A percentile compares a stretch with the other conserved stretches of the same genome.
Evolutionary conservation across 352 stramenopile genomes (phyloP).

Genomic region (Phytophthora colocasiae): DNA sequence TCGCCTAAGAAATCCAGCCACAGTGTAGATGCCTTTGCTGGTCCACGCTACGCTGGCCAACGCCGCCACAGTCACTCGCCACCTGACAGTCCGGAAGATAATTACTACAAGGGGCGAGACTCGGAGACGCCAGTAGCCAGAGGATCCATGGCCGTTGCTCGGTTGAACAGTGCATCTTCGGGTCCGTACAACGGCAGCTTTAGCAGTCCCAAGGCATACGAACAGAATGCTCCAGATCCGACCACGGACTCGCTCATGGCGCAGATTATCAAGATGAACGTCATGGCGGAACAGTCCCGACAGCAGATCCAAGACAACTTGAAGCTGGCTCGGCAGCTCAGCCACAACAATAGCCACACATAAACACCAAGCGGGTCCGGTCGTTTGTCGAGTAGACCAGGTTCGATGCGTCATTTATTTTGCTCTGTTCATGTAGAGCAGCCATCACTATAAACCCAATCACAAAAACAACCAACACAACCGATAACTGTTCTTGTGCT

Average conservation of each 20-base stretch:
- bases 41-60: constrained; percentile 3
- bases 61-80: constrained; percentile 24
- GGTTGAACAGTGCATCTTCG: constrained; percentile 12
- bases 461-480: constrained; percentile 26
- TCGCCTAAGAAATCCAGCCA: constrained; percentile 21
- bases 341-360: constrained; percentile 27
- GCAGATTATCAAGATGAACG: constrained; percentile 82
- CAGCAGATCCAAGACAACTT: constrained; percentile 70
- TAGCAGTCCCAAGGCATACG: constrained; percentile 16
- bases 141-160: constrained; percentile 13
- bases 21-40: constrained; percentile 28
- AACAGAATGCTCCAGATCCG: constrained; percentile 21
- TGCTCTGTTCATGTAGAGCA: constrained; percentile 21
- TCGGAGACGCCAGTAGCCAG: constrained; percentile 37
- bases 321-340: constrained; percentile 57
- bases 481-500: constrained; percentile 16
- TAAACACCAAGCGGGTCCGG: constrained; percentile 29
- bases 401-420: constrained; percentile 39
- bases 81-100: constrained; percentile 11
- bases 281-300: constrained; percentile 71
- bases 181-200: constrained; percentile 21
- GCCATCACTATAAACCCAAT: constrained; percentile 31
- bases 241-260: constrained; percentile 66
- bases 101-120: constrained; percentile 31
- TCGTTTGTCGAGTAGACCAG: constrained; percentile 26